These are phyloP conservation scores for Leishmania aethiopica DNA, from an alignment of 208 protist genomes.

Conservation along the genomic window DNA sequence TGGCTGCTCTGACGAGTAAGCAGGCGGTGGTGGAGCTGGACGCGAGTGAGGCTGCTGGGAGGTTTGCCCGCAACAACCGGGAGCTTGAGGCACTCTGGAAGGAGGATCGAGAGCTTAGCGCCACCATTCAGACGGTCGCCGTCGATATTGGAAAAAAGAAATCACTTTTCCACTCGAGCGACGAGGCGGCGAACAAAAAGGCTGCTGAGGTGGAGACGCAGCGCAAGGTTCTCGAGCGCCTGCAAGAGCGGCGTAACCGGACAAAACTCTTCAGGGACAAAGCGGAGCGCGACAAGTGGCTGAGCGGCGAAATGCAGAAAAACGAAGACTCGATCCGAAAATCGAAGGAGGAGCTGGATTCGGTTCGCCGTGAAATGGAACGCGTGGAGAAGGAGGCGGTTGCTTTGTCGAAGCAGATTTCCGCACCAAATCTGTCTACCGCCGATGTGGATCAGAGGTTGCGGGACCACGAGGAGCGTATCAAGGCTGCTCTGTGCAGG, in stretches of 20 bases:
- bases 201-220: constrained; percentile 41
- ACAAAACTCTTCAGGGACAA: constrained; percentile 92
- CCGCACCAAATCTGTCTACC: constrained; percentile 14
- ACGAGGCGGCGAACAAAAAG: constrained; percentile 40
- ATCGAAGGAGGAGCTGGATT: constrained; percentile 45
- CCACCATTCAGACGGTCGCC: constrained; percentile 34
- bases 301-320: constrained; percentile 82
- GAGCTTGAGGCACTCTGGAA: constrained; percentile 58
- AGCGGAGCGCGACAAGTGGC: constrained; percentile 88
- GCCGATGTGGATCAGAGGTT: constrained; percentile 58
- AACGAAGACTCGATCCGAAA: constrained; percentile 60
- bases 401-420: constrained; percentile 6
- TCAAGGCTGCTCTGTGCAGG: constrained; percentile 29
- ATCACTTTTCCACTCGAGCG: constrained; percentile 30
- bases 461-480: constrained; percentile 41
- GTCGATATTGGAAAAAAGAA: constrained; percentile 45
- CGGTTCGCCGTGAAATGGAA: constrained; percentile 43
- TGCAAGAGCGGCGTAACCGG: constrained; percentile 91
- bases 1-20: constrained; percentile 46
- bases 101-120: constrained; percentile 57
- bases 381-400: constrained; percentile 24
- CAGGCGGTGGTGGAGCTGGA: constrained; percentile 75
- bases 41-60: constrained; percentile 50
- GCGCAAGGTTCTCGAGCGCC: constrained; percentile 61
- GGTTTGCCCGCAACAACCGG: constrained; percentile 39